phyloP scores from a whole-genome alignment of 306 rosid genomes.

The Hylodesmum podocarpum region DNA sequence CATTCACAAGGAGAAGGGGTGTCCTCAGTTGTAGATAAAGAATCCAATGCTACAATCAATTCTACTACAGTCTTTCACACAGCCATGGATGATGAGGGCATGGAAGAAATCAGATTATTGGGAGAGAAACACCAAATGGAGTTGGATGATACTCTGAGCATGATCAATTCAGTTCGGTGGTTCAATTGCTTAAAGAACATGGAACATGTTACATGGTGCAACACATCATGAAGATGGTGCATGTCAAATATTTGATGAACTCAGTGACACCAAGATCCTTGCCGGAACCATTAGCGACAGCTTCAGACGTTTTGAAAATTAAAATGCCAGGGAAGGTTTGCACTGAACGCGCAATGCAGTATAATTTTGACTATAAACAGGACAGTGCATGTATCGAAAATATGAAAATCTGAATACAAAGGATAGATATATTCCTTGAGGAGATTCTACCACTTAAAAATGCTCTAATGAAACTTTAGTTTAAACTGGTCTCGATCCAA shows the following conservation, averaged over 20 bases:
- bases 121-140: slow-evolving; percentile 77
- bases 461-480: too few species aligned
- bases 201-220: slow-evolving; percentile 43
- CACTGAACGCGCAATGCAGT: not conserved
- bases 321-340: slow-evolving; percentile 22
- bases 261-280: slow-evolving; percentile 52
- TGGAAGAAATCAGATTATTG: slow-evolving; percentile 66
- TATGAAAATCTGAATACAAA: not conserved
- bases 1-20: slow-evolving; percentile 41
- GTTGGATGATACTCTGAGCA: slow-evolving; percentile 66
- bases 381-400: not conserved
- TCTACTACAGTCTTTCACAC: slow-evolving; percentile 42
- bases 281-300: slow-evolving; percentile 63
- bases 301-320: slow-evolving; percentile 65
- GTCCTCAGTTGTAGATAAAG: slow-evolving; percentile 26
- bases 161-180: slow-evolving; percentile 74
- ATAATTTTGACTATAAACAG: not conserved
- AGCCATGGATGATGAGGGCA: slow-evolving; percentile 72
- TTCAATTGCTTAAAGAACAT: slow-evolving; percentile 48
- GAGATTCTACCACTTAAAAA: too few species aligned
- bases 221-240: slow-evolving; percentile 41
- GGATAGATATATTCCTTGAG: too few species aligned
- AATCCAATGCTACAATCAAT: slow-evolving; percentile 27
- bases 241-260: slow-evolving; percentile 45
- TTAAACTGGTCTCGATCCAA: too few species aligned